Evolutionary conservation across 768 basidiomycete species (phyloP).

Genomic region (Pleurotus tuber-regium): DNA sequence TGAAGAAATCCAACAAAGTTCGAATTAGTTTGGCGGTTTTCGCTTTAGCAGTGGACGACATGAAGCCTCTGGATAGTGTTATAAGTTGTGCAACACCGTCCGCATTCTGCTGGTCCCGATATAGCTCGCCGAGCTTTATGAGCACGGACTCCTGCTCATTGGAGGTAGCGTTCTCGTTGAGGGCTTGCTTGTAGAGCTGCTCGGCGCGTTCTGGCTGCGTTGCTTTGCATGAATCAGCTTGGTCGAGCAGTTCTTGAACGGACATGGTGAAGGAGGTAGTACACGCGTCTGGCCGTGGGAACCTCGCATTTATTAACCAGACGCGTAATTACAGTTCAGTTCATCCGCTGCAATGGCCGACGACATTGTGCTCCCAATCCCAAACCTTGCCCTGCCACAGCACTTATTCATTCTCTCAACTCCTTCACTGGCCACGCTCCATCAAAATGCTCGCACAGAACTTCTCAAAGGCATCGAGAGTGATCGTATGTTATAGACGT

Average conservation of each 20-base stretch:
- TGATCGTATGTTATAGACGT: constrained; percentile 57
- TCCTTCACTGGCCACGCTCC: constrained; percentile 56
- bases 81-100: constrained; percentile 84
- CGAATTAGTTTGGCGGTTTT: constrained; percentile 97
- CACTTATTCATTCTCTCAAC: constrained; percentile 73
- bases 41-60: constrained; percentile 94
- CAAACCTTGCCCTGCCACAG: constrained; percentile 81
- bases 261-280: constrained; percentile 19
- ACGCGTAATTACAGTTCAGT: constrained; percentile 16
- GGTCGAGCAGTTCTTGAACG: constrained; percentile 45
- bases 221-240: constrained; percentile 48
- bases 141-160: constrained; percentile 81
- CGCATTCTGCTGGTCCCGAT: constrained; percentile 84
- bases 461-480: constrained; percentile 74
- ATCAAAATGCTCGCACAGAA: constrained; percentile 60
- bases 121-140: constrained; percentile 81
- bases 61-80: constrained; percentile 77
- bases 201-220: constrained; percentile 64
- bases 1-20: constrained; percentile 90
- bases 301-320: constrained; percentile 14
- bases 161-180: constrained; percentile 32
- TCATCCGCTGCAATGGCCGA: constrained; percentile 60
- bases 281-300: constrained; percentile 36
- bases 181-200: constrained; percentile 69
- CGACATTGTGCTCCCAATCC: constrained; percentile 80